These are phyloP conservation scores for Penicillium sp. DNA, from an alignment of 2,329 filamentous ascomycete genomes.

Conservation along the genomic window DNA sequence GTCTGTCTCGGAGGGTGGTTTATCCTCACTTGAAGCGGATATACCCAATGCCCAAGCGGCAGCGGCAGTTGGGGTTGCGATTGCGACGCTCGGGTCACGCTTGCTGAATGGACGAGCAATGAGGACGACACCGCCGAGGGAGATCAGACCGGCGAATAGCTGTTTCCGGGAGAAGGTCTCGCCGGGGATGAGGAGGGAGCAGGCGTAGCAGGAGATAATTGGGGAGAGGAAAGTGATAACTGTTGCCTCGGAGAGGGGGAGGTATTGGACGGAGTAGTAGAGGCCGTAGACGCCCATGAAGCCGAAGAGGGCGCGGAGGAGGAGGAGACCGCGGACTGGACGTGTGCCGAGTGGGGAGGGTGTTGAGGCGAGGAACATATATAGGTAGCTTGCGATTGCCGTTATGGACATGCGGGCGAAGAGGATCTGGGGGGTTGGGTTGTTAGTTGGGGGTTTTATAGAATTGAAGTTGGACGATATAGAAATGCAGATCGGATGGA, in stretches of 20 bases:
- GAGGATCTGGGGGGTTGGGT: constrained; percentile 55
- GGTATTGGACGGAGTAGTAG: constrained; percentile 71
- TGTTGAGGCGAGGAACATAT: constrained; percentile 70
- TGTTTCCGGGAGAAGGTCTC: constrained; percentile 78
- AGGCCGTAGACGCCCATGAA: constrained; percentile 78
- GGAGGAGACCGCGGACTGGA: constrained; percentile 65
- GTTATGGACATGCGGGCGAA: constrained; percentile 79
- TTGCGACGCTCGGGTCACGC: constrained; percentile 5
- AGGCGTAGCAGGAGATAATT: constrained; percentile 74
- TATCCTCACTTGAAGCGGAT: constrained; percentile 15
- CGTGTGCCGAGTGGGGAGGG: constrained; percentile 67
- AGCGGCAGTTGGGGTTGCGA: constrained; percentile 18
- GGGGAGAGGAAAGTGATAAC: constrained; percentile 87
- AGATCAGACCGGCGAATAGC: constrained; percentile 71
- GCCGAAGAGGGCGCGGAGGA: constrained; percentile 66
- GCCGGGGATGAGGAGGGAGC: constrained; percentile 65
- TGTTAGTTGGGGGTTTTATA: not conserved
- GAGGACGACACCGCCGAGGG: constrained; percentile 74
- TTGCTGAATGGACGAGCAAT: constrained; percentile 66
- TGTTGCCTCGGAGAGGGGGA: constrained; percentile 81
- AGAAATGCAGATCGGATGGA: not conserved
- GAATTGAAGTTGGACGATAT: not conserved
- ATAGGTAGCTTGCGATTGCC: constrained; percentile 61
- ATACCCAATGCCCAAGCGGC: constrained; percentile 4
- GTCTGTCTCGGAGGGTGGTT: constrained; percentile 44